Base-by-base conservation (phyloP, 2,329 filamentous ascomycete genomes). In the Sordariomycetes sp. region DNA sequence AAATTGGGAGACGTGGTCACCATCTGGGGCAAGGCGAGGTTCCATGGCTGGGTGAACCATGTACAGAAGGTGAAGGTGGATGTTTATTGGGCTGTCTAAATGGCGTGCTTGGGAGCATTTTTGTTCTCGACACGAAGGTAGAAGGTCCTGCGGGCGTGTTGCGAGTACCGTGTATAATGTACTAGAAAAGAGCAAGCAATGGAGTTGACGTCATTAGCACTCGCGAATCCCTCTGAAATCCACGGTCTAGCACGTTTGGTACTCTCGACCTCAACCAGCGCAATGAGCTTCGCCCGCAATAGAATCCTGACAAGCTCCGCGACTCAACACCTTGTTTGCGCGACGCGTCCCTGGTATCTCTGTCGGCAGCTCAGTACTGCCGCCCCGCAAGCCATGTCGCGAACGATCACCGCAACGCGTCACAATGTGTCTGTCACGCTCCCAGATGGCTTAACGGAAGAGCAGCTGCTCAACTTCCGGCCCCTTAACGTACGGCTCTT, bases 1-100 rank as follows among this genome's bases (percentile, higher is more conserved):
- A 66, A 63, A 42, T 42, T 75, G n/a, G 76, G 76, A 1, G 76
- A 81, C 42, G 65, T 75, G 14, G 54, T 80, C 9, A 79, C 74
- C 0, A 46, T 80, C 2, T 80, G 75, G 75, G 74, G 58, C 1
- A 75, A 70, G 51, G 64, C 72, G 3, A 63, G 75, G 38, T 79
- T 73, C 36, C 51, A 47, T 0, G 65, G 55, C 0, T 81, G 76
- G 76, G 30, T 35, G 2, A 79, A 79, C 40, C 34, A 53, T 10
- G 49, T 79, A 8, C 49, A 68, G 30, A 59, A 53, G 10, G 66
- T 70, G 3, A 59, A 62, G 48, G 54, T 79, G 20, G 69, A 73
- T 37, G 59, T 79, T 18, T 79, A 73, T 46, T 80, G 72, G 71
- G 69, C 72, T 51, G 39, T 74, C 27, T 59, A 35, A 46, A 27